These are phyloP conservation scores for Rutstroemia sp. DNA, from an alignment of 2,329 filamentous ascomycete genomes.

Conservation along the genomic window DNA sequence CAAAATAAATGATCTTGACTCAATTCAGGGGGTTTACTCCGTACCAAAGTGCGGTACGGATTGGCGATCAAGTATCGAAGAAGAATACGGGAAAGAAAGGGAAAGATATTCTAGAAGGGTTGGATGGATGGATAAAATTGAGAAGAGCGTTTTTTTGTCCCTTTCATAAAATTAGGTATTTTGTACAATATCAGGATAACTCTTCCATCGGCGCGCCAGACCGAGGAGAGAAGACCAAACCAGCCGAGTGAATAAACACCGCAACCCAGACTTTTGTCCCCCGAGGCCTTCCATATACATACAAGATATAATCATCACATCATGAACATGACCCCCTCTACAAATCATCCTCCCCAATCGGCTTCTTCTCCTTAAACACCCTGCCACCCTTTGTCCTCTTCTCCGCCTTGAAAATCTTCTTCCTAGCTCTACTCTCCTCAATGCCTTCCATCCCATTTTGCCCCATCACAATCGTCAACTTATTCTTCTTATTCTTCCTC, in stretches of 20 bases:
- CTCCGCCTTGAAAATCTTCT: constrained; percentile 19
- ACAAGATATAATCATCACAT: neutral
- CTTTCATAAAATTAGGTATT: too few species aligned
- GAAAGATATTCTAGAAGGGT: too few species aligned
- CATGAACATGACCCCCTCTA: constrained; percentile 1
- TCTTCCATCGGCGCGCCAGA: too few species aligned
- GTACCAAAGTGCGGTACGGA: too few species aligned
- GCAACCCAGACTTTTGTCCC: neutral
- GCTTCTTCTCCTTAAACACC: constrained; percentile 30
- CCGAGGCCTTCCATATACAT: neutral
- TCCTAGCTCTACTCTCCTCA: constrained; percentile 20
- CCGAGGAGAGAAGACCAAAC: too few species aligned
- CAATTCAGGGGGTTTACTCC: too few species aligned
- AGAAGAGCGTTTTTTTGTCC: too few species aligned
- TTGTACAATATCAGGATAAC: too few species aligned
- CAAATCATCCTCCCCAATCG: constrained; percentile 26
- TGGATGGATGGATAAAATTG: too few species aligned
- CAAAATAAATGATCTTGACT: too few species aligned
- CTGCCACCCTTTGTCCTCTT: constrained; percentile 31
- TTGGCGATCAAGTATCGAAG: too few species aligned
- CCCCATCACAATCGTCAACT: constrained; percentile 33
- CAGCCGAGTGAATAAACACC: neutral
- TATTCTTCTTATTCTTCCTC: constrained; percentile 37
- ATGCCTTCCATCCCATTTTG: constrained; percentile 24
- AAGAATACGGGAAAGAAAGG: too few species aligned